A percentile compares a stretch with the other conserved stretches of the same genome.
These are phyloP conservation scores for Globisporangium perplexum DNA, from an alignment of 352 stramenopile species.

Conservation along the genomic window DNA sequence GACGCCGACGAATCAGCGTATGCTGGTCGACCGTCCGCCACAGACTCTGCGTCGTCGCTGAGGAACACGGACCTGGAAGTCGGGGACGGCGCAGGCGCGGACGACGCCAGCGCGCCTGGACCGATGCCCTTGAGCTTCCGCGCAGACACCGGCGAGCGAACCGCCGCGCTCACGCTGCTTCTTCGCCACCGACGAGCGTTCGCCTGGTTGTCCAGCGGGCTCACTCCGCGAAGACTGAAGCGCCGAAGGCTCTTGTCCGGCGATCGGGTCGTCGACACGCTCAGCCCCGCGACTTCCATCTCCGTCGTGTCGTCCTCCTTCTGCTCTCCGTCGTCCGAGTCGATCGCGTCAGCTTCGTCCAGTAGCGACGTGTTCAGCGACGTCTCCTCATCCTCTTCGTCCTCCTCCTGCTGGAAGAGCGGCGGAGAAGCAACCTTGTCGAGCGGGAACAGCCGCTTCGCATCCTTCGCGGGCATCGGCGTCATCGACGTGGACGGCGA, in stretches of 20 bases:
- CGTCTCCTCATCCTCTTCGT: constrained; percentile 72
- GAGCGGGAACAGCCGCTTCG: constrained; percentile 58
- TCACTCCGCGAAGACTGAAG: constrained; percentile 68
- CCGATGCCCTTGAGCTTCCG: constrained; percentile 13
- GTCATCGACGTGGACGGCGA: constrained; percentile 86
- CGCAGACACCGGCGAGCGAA: constrained; percentile 12
- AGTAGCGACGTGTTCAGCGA: constrained; percentile 82
- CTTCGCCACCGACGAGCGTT: constrained; percentile 50
- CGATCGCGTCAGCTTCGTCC: constrained; percentile 58
- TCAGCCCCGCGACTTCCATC: not conserved
- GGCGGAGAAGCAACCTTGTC: constrained; percentile 21
- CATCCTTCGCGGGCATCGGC: constrained; percentile 58
- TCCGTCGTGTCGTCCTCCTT: constrained; percentile 16
- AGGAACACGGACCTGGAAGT: constrained; percentile 43
- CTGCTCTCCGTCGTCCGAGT: constrained; percentile 33
- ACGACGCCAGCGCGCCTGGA: constrained; percentile 4
- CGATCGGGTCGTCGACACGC: constrained; percentile 17
- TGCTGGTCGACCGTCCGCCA: constrained; percentile 22
- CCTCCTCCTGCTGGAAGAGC: constrained; percentile 23
- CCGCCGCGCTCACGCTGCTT: constrained; percentile 24
- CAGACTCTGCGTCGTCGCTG: constrained; percentile 13
- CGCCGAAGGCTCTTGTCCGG: constrained; percentile 34
- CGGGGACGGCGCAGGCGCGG: constrained; percentile 4
- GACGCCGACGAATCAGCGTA: constrained; percentile 79
- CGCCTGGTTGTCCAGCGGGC: constrained; percentile 71